Evolutionary conservation across 768 basidiomycete genomes (phyloP).

Genomic region (Pilatotrama ljubarskyi): DNA sequence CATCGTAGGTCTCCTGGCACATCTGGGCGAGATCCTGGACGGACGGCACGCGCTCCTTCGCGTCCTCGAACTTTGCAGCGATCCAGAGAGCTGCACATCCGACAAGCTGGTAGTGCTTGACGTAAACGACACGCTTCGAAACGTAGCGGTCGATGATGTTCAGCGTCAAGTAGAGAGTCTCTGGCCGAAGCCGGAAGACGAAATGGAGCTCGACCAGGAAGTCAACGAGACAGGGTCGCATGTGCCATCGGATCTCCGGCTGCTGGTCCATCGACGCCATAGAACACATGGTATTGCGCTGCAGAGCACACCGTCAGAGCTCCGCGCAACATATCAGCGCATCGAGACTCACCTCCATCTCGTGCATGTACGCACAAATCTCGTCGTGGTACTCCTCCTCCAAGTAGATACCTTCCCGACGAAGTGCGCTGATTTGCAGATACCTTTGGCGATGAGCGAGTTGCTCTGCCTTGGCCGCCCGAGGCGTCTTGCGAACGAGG

Average conservation of each 20-base stretch:
- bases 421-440: conserved; percentile 65
- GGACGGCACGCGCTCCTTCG: conserved; percentile 96
- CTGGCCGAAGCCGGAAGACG: conserved; percentile 95
- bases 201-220: conserved; percentile 99
- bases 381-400: conserved; percentile 97
- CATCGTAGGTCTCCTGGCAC: conserved; percentile 96
- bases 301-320: background rate
- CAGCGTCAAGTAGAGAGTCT: conserved; percentile 96
- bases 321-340: background rate
- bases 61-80: conserved; percentile 98
- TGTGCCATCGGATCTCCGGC: conserved; percentile 98
- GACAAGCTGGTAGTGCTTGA: conserved; percentile 99
- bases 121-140: conserved; percentile 96
- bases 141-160: conserved; percentile 99
- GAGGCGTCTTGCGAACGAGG: conserved; percentile 63
- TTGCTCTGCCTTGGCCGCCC: conserved; percentile 59
- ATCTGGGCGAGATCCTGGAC: conserved; percentile 93
- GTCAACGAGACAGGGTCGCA: conserved; percentile 98
- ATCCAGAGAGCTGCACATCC: conserved; percentile 99
- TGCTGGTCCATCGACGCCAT: conserved; percentile 98
- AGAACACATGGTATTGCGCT: conserved; percentile 89
- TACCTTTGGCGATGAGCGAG: conserved; percentile 69
- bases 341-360: conserved; percentile 86
- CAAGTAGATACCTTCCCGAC: conserved; percentile 72
- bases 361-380: conserved; percentile 91